Base-by-base conservation (phyloP, 371 early-diverging fungal genomes). In the Mortierella sp. region DNA sequence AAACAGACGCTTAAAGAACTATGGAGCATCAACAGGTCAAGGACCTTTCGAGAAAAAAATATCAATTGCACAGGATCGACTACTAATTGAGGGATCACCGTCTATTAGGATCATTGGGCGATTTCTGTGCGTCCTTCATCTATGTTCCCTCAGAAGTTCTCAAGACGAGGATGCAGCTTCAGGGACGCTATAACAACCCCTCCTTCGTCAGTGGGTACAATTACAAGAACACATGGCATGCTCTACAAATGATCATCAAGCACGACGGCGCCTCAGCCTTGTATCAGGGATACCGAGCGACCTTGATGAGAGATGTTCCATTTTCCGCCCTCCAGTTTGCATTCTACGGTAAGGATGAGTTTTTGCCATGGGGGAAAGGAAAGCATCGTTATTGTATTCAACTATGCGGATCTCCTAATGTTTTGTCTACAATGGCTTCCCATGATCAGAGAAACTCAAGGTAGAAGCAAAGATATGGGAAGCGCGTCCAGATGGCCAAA, bases 101-200 rank as follows among this genome's bases (percentile, higher is more conserved):
- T 34, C 7, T 34, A 34, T 34, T 53, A 76, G 81, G 81, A 50
- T 88, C 89, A 2, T 39, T 91, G 23, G 94, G 90, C 34, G 94
- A 94, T 70, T 68, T 91, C n/a, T 72, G 83, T 39, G 92, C 89
- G n/a, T 88, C 89, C 7, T 55, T 90, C 50, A 78, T 92, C 21
- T 94, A 91, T 81, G 94, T 94, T 0, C 93, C 92, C 6, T 89
- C 90, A 0, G 93, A 92, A 72, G 92, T 93, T 5, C 64, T 94
- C 41, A 94, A 94, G 72, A 92, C 93, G 1, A 82, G 94, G 53
- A 80, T 94, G 82, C 94, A 94, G 66, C 72, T 94, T 27, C 94
- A 94, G 59, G 94, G 94, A 10, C 82, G 87, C 60, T 91, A 91
- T 64, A 91, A 90, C 56, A 92, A 92, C 72, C 90, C 92, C 21